Conservation (phyloP, 2,329 filamentous ascomycete species). For the Ceratocystis smalleyi region DNA sequence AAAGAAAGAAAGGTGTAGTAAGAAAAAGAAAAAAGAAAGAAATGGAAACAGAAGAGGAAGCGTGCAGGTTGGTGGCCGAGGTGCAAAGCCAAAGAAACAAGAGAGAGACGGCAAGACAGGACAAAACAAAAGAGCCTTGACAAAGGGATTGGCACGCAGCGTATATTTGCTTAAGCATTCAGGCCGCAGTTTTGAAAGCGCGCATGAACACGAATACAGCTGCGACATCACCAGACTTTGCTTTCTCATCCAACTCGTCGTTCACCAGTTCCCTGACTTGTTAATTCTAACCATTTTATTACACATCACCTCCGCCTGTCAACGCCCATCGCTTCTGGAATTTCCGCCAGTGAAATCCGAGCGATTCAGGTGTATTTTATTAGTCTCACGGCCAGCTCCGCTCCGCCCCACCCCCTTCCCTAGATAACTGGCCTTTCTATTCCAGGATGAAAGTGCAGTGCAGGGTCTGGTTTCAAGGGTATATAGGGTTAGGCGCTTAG, state of each 20-base stretch:
- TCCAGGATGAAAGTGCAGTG: slow-evolving; percentile 26
- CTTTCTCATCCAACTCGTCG: background rate
- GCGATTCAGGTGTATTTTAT: slow-evolving; percentile 3
- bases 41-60: background rate
- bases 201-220: background rate
- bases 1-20: slow-evolving; percentile 2
- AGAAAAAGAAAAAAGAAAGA: background rate
- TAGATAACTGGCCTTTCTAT: background rate
- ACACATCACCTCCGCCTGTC: background rate
- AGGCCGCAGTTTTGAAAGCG: background rate
- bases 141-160: background rate
- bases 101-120: slow-evolving; percentile 3
- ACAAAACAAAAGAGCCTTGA: background rate
- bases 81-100: background rate
- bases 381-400: background rate
- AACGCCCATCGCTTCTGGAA: slow-evolving; percentile 7
- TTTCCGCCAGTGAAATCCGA: slow-evolving; percentile 13
- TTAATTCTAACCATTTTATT: background rate
- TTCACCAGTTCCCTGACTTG: background rate
- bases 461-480: slow-evolving; percentile 17
- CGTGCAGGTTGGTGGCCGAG: background rate
- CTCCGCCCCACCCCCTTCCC: background rate
- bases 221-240: background rate
- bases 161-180: background rate
- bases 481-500: background rate